Percentiles rank a stretch among this genome's conserved stretches.
phyloP scores from a whole-genome alignment of 1,284 basidiomycete genomes.

The Hemileia vastatrix region DNA sequence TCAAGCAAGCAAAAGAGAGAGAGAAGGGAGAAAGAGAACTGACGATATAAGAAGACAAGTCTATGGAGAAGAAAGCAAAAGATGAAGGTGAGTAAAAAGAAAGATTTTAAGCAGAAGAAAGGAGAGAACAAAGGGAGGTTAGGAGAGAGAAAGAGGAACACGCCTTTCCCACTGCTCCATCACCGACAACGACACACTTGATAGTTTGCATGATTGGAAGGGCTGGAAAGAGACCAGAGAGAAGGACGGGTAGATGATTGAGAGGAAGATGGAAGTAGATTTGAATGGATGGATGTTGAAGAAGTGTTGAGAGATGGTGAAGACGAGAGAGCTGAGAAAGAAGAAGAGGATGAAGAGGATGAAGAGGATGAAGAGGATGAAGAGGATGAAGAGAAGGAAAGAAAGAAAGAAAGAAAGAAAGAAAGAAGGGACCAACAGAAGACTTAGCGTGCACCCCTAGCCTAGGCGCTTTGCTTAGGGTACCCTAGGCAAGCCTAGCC shows the following conservation, averaged over 20 bases:
- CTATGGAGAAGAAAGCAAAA: slow-evolving; percentile 47
- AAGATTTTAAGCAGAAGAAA: slow-evolving; percentile 1
- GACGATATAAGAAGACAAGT: slow-evolving; percentile 96
- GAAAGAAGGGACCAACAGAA: slow-evolving; percentile 28
- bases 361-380: slow-evolving; percentile 6
- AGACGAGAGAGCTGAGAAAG: not conserved
- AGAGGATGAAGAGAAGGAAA: slow-evolving; percentile 10
- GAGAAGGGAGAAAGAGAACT: too few species aligned
- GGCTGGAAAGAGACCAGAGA: too few species aligned
- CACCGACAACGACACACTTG: slow-evolving; percentile 68
- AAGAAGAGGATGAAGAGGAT: not conserved
- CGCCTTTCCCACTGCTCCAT: slow-evolving; percentile 99
- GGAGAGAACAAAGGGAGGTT: not conserved
- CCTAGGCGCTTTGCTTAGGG: too few species aligned
- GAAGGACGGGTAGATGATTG: too few species aligned
- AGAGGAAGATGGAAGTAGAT: not conserved
- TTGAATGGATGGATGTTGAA: not conserved
- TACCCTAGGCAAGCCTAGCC: too few species aligned
- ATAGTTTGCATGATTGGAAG: slow-evolving; percentile 46
- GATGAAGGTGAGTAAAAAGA: not conserved
- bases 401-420: slow-evolving; percentile 5
- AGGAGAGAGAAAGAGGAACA: slow-evolving; percentile 37
- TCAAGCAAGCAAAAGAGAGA: not conserved
- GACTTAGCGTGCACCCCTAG: too few species aligned
- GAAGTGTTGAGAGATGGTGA: not conserved